phyloP scores from a whole-genome alignment of 148 eudicot species.

The Cornus florida region DNA sequence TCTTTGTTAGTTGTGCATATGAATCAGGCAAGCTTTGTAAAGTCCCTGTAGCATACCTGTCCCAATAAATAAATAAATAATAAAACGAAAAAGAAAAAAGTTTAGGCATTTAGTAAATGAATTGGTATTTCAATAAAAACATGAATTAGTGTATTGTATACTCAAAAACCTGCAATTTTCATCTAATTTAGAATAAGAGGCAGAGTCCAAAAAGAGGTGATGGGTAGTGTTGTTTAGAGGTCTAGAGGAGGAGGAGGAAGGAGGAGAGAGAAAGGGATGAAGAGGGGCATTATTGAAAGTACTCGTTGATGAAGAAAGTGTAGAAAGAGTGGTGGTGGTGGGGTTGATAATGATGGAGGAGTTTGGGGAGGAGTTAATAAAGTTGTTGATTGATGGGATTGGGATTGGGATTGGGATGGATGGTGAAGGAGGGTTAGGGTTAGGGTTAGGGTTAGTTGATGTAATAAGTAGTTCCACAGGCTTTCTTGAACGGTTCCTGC shows the following conservation, averaged over 20 bases:
- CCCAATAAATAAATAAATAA: no score
- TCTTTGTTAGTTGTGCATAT: background rate
- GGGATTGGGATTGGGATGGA: background rate
- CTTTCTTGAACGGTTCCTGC: constrained; percentile 27
- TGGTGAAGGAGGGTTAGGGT: background rate
- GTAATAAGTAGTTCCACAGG: constrained; percentile 12
- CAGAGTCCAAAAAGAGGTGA: constrained; percentile 10
- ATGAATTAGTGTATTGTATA: background rate
- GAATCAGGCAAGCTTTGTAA: background rate
- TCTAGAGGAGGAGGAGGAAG: background rate
- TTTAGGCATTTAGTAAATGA: background rate
- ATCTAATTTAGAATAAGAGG: background rate
- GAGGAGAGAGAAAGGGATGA: background rate
- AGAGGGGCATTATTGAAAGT: background rate
- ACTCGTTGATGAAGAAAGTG: background rate
- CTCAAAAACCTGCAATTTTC: background rate
- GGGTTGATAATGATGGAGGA: background rate
- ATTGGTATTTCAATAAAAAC: no score
- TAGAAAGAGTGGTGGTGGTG: background rate
- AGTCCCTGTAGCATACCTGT: background rate
- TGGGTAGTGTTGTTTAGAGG: background rate
- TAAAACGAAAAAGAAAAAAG: background rate
- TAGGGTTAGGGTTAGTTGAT: background rate
- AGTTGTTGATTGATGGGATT: background rate
- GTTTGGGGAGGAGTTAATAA: background rate